These are phyloP conservation scores for Cytidiella melzeri DNA, from an alignment of 768 basidiomycete genomes.

Conservation along the genomic window DNA sequence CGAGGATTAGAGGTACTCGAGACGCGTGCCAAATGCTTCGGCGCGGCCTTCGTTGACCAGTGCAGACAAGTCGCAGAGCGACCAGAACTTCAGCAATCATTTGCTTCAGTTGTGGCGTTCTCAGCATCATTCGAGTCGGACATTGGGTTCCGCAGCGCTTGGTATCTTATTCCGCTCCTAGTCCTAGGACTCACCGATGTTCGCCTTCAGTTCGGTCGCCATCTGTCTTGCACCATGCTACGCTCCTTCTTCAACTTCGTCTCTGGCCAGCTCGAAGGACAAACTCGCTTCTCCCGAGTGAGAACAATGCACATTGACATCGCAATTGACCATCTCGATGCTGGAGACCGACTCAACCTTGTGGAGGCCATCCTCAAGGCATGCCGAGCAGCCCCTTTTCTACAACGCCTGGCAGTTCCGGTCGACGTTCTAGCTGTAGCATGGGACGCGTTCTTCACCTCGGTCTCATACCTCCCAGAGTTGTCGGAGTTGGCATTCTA, in stretches of 20 bases:
- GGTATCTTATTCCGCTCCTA: not conserved
- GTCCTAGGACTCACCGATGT: not conserved
- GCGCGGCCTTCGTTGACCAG: not conserved
- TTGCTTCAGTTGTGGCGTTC: not conserved
- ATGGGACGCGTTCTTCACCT: not conserved
- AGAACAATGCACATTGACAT: not conserved
- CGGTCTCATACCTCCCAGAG: not conserved
- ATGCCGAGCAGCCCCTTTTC: not conserved
- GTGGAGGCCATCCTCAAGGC: not conserved
- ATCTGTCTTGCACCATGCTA: not conserved
- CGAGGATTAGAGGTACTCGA: not conserved
- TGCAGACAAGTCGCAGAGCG: not conserved
- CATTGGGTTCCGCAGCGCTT: not conserved
- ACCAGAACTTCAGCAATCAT: too few species aligned
- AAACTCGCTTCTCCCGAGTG: not conserved
- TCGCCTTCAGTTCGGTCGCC: not conserved
- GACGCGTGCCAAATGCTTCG: not conserved
- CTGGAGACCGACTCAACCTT: not conserved
- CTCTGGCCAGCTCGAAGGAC: not conserved
- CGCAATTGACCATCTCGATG: not conserved
- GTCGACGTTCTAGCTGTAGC: constrained; percentile 3
- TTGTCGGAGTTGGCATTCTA: not conserved
- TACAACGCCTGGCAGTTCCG: not conserved
- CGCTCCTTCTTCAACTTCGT: not conserved
- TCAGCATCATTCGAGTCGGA: not conserved